Evolutionary conservation across 208 protist genomes (phyloP).

Genomic region (Acanthamoeba rhysodes): DNA sequence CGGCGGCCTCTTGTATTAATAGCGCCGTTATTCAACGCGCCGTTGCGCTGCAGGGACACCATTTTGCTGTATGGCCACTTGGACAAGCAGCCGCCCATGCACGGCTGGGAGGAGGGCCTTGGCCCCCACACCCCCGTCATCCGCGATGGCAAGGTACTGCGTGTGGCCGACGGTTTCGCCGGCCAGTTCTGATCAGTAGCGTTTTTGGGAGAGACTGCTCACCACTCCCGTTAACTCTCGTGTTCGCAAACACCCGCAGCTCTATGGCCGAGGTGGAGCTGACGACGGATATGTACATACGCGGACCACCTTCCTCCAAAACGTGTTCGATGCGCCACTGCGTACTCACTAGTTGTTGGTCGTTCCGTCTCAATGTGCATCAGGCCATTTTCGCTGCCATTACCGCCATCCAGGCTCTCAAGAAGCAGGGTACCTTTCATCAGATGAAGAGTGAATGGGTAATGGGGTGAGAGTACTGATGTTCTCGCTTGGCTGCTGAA

Average conservation of each 20-base stretch:
- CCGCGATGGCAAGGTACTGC: conserved; percentile 75
- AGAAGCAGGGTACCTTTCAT: conserved; percentile 67
- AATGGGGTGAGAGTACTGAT: not conserved
- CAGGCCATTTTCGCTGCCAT: conserved; percentile 82
- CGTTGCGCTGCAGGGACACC: conserved; percentile 42
- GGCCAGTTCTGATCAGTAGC: too few relatives aligned
- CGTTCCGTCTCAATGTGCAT: not conserved
- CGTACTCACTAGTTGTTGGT: not conserved
- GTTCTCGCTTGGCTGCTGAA: not conserved
- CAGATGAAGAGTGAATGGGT: not conserved
- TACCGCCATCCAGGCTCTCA: conserved; percentile 78
- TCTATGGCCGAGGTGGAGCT: conserved; percentile 83
- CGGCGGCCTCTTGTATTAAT: too few relatives aligned
- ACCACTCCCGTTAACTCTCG: not conserved
- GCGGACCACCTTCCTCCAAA: not conserved
- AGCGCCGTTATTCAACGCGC: not conserved
- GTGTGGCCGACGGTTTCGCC: too few relatives aligned
- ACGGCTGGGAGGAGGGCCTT: conserved; percentile 93
- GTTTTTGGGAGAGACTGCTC: not conserved
- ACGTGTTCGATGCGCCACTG: too few relatives aligned
- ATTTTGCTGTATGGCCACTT: conserved; percentile 97
- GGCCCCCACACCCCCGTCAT: conserved; percentile 83
- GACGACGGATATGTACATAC: conserved; percentile 84
- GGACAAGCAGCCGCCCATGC: conserved; percentile 97
- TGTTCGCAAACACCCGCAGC: conserved; percentile 14